phyloP scores from a whole-genome alignment of 371 early-diverging fungal genomes.

The Mucor mucedo region DNA sequence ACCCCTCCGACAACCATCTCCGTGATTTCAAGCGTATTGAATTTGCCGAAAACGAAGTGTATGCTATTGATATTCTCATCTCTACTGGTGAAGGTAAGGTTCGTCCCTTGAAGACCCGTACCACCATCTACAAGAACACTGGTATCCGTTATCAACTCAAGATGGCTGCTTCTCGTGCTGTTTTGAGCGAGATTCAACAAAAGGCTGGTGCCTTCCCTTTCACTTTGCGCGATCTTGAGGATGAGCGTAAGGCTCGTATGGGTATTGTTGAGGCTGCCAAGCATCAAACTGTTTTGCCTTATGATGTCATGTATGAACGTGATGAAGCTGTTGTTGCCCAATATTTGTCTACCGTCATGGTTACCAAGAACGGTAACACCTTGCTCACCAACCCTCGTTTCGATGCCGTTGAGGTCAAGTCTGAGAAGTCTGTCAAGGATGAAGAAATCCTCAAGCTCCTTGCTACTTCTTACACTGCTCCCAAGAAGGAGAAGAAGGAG shows the following conservation, averaged over 20 bases:
- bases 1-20: slow-evolving; percentile 82
- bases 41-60: slow-evolving; percentile 90
- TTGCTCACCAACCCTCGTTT: slow-evolving; percentile 75
- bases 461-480: slow-evolving; percentile 46
- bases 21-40: slow-evolving; percentile 72
- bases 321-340: slow-evolving; percentile 84
- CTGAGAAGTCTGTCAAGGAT: slow-evolving; percentile 80
- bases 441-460: slow-evolving; percentile 72
- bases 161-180: slow-evolving; percentile 83
- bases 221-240: slow-evolving; percentile 77
- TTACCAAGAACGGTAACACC: slow-evolving; percentile 84
- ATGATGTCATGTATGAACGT: slow-evolving; percentile 86
- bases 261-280: slow-evolving; percentile 91
- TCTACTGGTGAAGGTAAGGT: slow-evolving; percentile 91
- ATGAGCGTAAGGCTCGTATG: slow-evolving; percentile 90
- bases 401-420: slow-evolving; percentile 69
- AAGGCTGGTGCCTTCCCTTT: slow-evolving; percentile 91
- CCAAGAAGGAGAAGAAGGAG: slow-evolving; percentile 33
- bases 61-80: slow-evolving; percentile 83
- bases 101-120: slow-evolving; percentile 74
- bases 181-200: slow-evolving; percentile 77
- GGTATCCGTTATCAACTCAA: slow-evolving; percentile 85
- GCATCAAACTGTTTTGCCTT: slow-evolving; percentile 82
- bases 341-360: slow-evolving; percentile 88
- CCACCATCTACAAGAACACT: slow-evolving; percentile 93